Evolutionary conservation across 768 basidiomycete genomes (phyloP).

Genomic region (Suillus subaureus): DNA sequence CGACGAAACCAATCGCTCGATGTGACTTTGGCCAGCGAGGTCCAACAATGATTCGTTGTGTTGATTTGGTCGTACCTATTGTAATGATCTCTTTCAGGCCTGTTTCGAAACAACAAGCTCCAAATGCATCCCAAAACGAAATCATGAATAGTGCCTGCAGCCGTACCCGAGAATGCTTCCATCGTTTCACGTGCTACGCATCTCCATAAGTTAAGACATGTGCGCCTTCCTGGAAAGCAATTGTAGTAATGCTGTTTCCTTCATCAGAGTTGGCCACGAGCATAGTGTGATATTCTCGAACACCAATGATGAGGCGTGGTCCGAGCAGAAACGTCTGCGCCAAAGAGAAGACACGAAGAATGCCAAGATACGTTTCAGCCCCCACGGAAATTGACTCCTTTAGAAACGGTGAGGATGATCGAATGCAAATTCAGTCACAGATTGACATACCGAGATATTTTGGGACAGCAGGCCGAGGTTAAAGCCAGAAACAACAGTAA

Average conservation of each 20-base stretch:
- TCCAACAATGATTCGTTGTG: no score
- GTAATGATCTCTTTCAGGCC: no score
- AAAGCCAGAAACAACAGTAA: not conserved
- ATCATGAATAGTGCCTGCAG: no score
- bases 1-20: no score
- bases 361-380: not conserved
- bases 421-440: not conserved
- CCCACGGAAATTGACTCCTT: not conserved
- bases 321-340: not conserved
- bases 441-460: not conserved
- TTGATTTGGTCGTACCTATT: no score
- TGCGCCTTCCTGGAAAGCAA: not conserved
- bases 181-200: not conserved
- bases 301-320: not conserved
- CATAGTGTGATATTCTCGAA: not conserved
- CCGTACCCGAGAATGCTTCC: not conserved
- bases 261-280: not conserved
- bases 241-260: not conserved
- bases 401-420: not conserved
- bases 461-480: not conserved
- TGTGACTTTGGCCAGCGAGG: no score
- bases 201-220: not conserved
- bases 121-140: no score
- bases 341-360: not conserved
- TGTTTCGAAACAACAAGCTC: no score